Base-by-base conservation (phyloP, 441 rosid species). In the Aleurites moluccanus region DNA sequence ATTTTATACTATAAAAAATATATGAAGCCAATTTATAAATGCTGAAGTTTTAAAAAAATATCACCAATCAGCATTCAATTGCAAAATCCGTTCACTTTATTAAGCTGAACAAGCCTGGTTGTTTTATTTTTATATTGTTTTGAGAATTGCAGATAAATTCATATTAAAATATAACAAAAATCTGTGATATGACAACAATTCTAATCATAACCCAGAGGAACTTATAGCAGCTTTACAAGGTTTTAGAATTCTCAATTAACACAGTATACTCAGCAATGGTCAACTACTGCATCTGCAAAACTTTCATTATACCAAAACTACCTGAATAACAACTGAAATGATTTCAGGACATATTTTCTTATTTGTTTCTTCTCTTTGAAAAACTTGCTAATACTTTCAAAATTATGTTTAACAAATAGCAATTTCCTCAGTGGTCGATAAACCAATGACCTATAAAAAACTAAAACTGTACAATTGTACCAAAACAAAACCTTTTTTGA, bases 391-490 rank as follows among this genome's bases (percentile, higher is more conserved):
- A 27, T 71, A 23, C 67, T 30, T 44, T 35, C 59, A 61, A 73
- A 64, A 78, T 63, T 38, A 59, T 44, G 75, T 49, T 35, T 21
- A 28, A 64, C 40, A 50, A 69, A 60, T 56, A 53, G 70, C 47
- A 60, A 70, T 59, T 35, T 27, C 66, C 53, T 50, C 28, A 21
- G 27, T 20, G 30, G n/a, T 56, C 56, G 42, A 6, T 23, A 60
- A 80, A 4, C 42, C 23, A 70, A 35, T 44, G 64, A 47, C 64
- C 82, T 64, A 73, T n/a, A 2, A 38, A 53, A 45, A 60, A 21
- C 70, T n/a, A n/a, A 64, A 71, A 66, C 74, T 72, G 75, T 75
- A 75, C 81, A 77, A 49, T 53, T 25, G 52, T 0, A 21, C 66
- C 67, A 11, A 61, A 69, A 66, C 60, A 73, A 78, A 78, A 23